Evolutionary conservation across 768 basidiomycete species (phyloP), one percentile per base, ranked within the genome.

Genomic region (Suillus placidus): DNA sequence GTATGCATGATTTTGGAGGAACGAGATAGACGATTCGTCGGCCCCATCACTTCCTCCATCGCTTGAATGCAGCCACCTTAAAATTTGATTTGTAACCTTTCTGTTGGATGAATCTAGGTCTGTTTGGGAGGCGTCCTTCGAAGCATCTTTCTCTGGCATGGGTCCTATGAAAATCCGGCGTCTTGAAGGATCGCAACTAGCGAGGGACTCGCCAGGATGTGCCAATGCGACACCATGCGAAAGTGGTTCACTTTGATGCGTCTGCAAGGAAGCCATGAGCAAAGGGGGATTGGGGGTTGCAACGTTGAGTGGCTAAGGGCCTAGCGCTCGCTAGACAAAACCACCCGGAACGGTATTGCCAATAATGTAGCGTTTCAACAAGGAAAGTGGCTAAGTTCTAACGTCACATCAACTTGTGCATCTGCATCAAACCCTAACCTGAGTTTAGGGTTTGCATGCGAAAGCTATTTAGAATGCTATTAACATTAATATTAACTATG

Each of bases 141-240:
- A 77, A 61, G 86, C 76, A 64, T 87, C 80, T 64, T 82, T 85
- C 71, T 89, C 87, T 14, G 91, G 92, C 80, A 93, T 83, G 4
- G 92, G 90, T 0, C 93, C 93, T 52, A 94, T 80, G 76, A 93
- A 93, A 61, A 89, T 74, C 37, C 93, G 84, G 63, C 81, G 80
- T 66, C 79, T 79, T 35, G 70, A 73, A 74, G 83, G 66, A 35
- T 72, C 76, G 61, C 63, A 26, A n/a, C 49, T 49, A n/a, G 58
- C 40, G 40, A 60, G 40, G 18, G 40, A 42, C 30, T 60, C 58
- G 58, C 40, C 58, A 32, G 58, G 18, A 42, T 20, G 40, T 20
- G 18, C 7, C 58, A 42, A 42, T 42, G 58, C 30, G 18, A 30
- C 40, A 32, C 26, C 18, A 60, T 7, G 58, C 16, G 26, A 32